Evolutionary conservation across 1,139 yeast genomes (phyloP).

Genomic region (Diutina mesorugosa): DNA sequence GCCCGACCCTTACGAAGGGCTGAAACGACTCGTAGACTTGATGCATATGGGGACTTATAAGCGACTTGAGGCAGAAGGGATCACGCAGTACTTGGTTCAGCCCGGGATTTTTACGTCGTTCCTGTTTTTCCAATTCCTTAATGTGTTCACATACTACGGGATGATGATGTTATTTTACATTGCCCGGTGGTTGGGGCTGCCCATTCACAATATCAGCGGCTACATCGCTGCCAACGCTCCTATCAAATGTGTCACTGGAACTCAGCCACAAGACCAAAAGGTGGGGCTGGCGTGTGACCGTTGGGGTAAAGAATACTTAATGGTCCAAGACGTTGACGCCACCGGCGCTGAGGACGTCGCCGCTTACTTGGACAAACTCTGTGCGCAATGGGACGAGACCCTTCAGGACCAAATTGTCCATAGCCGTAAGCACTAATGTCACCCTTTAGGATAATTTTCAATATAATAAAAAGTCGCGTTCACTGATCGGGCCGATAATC

Average conservation of each 20-base stretch:
- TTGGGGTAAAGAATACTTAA: slow-evolving; percentile 53
- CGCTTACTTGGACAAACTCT: slow-evolving; percentile 42
- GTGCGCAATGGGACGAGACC: slow-evolving; percentile 53
- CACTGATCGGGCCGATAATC: background rate
- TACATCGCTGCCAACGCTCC: slow-evolving; percentile 87
- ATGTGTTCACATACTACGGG: slow-evolving; percentile 67
- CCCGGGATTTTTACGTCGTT: slow-evolving; percentile 92
- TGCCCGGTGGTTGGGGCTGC: slow-evolving; percentile 75
- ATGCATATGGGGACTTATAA: slow-evolving; percentile 62
- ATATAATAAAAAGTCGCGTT: background rate
- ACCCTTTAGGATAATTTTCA: background rate
- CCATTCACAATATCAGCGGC: slow-evolving; percentile 81
- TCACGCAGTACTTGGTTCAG: slow-evolving; percentile 68
- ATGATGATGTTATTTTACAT: slow-evolving; percentile 75
- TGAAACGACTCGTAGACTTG: slow-evolving; percentile 78
- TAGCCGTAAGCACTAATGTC: slow-evolving; percentile 19
- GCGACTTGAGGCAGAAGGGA: slow-evolving; percentile 32
- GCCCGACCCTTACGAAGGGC: slow-evolving; percentile 75
- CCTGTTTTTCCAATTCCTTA: slow-evolving; percentile 65
- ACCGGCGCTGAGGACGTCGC: slow-evolving; percentile 56
- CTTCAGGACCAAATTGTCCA: slow-evolving; percentile 60
- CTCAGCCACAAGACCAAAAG: slow-evolving; percentile 20
- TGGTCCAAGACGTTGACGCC: slow-evolving; percentile 39
- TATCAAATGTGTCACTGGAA: slow-evolving; percentile 9
- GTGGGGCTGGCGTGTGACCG: slow-evolving; percentile 64